Conservation (phyloP, 805 yeast species). For the Pichia rugopelliculosa region DNA sequence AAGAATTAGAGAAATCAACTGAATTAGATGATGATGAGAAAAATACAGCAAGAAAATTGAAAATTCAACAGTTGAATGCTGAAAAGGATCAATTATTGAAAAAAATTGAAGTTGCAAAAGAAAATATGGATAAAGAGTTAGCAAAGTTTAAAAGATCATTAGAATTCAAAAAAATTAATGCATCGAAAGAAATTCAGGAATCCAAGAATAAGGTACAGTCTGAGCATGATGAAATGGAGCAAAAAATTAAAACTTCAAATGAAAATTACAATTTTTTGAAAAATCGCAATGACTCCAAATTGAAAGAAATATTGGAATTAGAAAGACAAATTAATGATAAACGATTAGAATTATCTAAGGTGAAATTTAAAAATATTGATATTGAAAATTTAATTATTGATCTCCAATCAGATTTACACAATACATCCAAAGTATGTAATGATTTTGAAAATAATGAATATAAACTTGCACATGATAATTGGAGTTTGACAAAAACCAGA, state of each 20-base stretch:
- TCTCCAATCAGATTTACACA: not conserved
- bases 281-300: not conserved
- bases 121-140: slow-evolving; percentile 9
- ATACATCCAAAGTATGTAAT: not conserved
- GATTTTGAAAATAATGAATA: slow-evolving; percentile 9
- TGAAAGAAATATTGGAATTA: not conserved
- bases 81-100: slow-evolving; percentile 22
- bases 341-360: slow-evolving; percentile 1
- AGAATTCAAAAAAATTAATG: not conserved
- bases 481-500: slow-evolving; percentile 1
- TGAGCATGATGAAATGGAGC: not conserved
- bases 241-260: not conserved
- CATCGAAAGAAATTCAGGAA: slow-evolving; percentile 3
- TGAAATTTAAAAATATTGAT: slow-evolving; percentile 6
- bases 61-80: slow-evolving; percentile 4
- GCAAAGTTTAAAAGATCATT: slow-evolving; percentile 1
- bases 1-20: slow-evolving; percentile 15
- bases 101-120: slow-evolving; percentile 15
- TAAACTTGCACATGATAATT: not conserved
- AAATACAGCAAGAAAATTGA: slow-evolving; percentile 21
- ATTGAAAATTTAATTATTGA: not conserved
- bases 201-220: not conserved
- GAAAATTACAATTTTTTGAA: not conserved
- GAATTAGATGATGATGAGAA: slow-evolving; percentile 24
- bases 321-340: slow-evolving; percentile 1